Base-by-base conservation (phyloP, 2,329 filamentous ascomycete genomes). In the Lomentospora prolificans region DNA sequence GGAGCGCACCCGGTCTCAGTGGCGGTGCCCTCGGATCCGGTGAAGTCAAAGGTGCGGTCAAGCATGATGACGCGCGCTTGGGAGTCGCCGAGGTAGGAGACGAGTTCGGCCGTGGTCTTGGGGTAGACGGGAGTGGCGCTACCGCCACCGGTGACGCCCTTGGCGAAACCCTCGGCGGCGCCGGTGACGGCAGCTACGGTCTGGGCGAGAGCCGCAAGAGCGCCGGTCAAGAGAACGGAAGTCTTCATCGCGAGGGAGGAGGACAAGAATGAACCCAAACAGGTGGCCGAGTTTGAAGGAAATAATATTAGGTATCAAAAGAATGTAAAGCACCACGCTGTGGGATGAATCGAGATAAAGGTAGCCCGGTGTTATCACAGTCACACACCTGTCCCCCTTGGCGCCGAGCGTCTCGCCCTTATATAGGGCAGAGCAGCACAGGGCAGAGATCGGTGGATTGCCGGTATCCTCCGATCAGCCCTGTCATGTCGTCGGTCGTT, bases 71-170 rank as follows among this genome's bases (percentile, higher is more conserved):
- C 76, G 24, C 80, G 76, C 10, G 81, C 62, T 19, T 70, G 65
- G 55, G 67, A 68, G 65, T 84, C 80, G 7, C 72, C 71, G 4
- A 86, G 75, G 69, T 83, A 85, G 39, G 70, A 74, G 65, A 78
- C 76, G 50, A 85, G 76, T 74, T 86, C 72, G 24, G 69, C 72
- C 44, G 67, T 81, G 51, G 72, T 77, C 17, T 65, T 70, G 10
- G 81, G 81, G 61, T 80, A 78, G 17, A 78, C 78, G 27, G 78
- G 66, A 7, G 72, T 67, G 22, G 78, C 80, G 58, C 61, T 72
- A 55, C 80, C 81, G 63, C 82, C 82, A 36, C 82, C 82, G 17
- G 82, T 85, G 27, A 80, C 77, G 51, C 79, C 78, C 57, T 69
- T 67, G 51, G 69, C 71, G 60, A 75, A 74, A 6, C 72, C 72